A percentile compares a stretch with the other conserved stretches of the same genome.
Conservation (phyloP, 345 rosid species). For the Bruguiera sexangula region DNA sequence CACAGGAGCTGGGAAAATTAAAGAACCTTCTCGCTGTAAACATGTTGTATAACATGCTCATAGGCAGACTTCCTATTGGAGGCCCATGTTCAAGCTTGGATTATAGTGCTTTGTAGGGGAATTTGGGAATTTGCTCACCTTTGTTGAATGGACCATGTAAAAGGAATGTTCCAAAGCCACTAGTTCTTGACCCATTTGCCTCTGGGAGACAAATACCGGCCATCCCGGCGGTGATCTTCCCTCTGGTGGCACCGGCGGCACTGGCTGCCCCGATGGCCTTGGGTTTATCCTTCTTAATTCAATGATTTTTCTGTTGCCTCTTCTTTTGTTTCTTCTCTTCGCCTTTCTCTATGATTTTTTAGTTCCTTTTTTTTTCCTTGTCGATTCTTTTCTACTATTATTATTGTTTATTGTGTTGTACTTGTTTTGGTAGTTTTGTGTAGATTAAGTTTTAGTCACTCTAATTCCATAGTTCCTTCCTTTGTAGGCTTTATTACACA, state of each 20-base stretch:
- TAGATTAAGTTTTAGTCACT: no score
- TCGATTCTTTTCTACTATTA: conserved; percentile 33
- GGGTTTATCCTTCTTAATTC: conserved; percentile 41
- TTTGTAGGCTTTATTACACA: conserved; percentile 20
- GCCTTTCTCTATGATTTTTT: neutral
- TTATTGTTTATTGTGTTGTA: neutral
- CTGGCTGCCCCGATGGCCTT: conserved; percentile 58
- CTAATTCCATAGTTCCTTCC: no score
- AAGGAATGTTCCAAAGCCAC: conserved; percentile 77
- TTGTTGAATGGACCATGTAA: conserved; percentile 79
- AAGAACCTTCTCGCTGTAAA: conserved; percentile 70
- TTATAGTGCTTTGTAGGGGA: conserved; percentile 75
- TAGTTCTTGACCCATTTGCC: conserved; percentile 67
- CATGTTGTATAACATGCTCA: conserved; percentile 66
- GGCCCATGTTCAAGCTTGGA: conserved; percentile 80
- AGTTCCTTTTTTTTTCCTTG: neutral
- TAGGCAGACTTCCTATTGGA: conserved; percentile 65
- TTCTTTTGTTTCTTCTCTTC: neutral
- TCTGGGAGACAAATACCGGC: conserved; percentile 31
- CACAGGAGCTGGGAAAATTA: conserved; percentile 42
- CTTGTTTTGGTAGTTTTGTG: no score
- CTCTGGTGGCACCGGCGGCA: conserved; percentile 68
- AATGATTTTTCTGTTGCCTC: no score
- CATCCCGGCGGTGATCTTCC: conserved; percentile 74
- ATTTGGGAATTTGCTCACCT: conserved; percentile 82